Evolutionary conservation across 306 rosid species (phyloP).

Genomic region (Amphicarpaea edgeworthii): DNA sequence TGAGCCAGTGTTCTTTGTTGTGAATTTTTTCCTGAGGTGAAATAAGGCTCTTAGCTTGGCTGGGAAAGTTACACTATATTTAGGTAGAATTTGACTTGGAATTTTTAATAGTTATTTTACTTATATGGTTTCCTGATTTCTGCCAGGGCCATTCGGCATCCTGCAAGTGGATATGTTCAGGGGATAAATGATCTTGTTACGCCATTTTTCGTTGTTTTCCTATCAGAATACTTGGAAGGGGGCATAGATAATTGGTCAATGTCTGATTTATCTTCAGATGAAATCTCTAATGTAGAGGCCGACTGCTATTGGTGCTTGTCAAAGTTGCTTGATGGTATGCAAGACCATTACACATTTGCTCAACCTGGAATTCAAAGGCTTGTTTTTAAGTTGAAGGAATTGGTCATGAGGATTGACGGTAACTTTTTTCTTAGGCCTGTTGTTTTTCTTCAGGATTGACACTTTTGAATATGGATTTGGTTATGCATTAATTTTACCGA

Average conservation of each 20-base stretch:
- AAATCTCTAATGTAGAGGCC: conserved; percentile 76
- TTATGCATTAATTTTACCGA: conserved; percentile 26
- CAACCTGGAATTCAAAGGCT: conserved; percentile 99
- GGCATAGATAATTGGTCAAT: conserved; percentile 78
- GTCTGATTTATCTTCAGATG: conserved; percentile 73
- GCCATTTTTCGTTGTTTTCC: conserved; percentile 90
- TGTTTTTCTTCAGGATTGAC: conserved; percentile 35
- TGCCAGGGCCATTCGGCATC: conserved; percentile 97
- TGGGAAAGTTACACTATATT: conserved; percentile 20
- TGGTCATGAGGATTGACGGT: conserved; percentile 95
- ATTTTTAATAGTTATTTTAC: conserved; percentile 3
- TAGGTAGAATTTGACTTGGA: background rate
- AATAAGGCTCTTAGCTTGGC: conserved; percentile 16
- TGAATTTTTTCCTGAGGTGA: conserved; percentile 30
- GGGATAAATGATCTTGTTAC: conserved; percentile 98
- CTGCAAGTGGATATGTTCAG: conserved; percentile 99
- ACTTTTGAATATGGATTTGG: conserved; percentile 30
- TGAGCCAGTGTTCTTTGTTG: conserved; percentile 25
- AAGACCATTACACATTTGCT: conserved; percentile 97
- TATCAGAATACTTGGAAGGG: conserved; percentile 86
- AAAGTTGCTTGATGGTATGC: conserved; percentile 96
- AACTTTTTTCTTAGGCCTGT: conserved; percentile 40
- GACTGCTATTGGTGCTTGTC: conserved; percentile 98
- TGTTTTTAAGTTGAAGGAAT: conserved; percentile 90
- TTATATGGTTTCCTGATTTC: conserved; percentile 45